Evolutionary conservation across 805 yeast genomes (phyloP).

Genomic region (Ogataea polymorpha): DNA sequence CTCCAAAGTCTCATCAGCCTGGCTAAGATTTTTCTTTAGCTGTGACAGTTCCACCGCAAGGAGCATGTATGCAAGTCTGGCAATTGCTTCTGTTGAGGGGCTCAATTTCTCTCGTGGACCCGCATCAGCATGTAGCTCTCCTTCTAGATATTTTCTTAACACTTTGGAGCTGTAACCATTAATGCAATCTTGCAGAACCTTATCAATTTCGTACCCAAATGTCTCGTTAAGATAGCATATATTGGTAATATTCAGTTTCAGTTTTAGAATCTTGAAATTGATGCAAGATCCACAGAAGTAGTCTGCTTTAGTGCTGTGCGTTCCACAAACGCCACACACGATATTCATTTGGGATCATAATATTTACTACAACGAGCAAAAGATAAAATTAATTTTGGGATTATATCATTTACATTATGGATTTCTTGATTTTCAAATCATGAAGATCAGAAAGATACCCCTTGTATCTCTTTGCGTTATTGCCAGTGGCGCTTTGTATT

Average conservation of each 20-base stretch:
- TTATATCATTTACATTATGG: background rate
- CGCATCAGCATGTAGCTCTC: background rate
- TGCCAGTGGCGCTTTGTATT: constrained; percentile 29
- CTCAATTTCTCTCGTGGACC: constrained; percentile 9
- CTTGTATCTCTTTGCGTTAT: constrained; percentile 1
- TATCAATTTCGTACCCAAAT: constrained; percentile 21
- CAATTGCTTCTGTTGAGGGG: constrained; percentile 26
- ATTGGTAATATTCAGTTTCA: constrained; percentile 21
- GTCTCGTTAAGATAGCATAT: constrained; percentile 18
- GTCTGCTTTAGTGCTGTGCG: constrained; percentile 2
- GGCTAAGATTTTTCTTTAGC: constrained; percentile 15
- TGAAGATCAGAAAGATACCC: constrained; percentile 6
- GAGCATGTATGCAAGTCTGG: constrained; percentile 31
- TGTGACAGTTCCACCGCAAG: constrained; percentile 28
- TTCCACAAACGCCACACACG: constrained; percentile 20
- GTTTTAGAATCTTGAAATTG: constrained; percentile 25
- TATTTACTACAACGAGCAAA: no score
- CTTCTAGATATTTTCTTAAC: constrained; percentile 15
- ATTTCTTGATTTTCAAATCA: background rate
- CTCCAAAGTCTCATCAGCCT: constrained; percentile 7
- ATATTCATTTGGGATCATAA: constrained; percentile 4
- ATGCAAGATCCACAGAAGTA: constrained; percentile 29
- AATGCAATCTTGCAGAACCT: constrained; percentile 26
- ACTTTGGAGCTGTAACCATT: constrained; percentile 22
- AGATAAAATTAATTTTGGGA: no score